Conservation (phyloP, 2,329 filamentous ascomycete genomes). For the Alternaria burnsii region DNA sequence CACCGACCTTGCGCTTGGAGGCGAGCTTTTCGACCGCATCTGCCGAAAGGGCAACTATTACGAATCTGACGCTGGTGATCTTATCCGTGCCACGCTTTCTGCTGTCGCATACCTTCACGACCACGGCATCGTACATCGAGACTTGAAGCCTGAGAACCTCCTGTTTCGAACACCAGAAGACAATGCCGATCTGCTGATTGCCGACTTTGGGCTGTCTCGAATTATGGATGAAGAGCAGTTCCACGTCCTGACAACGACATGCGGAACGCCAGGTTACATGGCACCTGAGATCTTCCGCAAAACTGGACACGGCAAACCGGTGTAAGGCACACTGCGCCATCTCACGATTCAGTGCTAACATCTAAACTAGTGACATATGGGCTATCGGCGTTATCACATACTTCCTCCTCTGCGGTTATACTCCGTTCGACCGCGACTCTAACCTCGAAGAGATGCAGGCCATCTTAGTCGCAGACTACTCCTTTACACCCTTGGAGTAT, state of each 20-base stretch:
- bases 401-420: conserved; percentile 97
- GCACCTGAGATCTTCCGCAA: conserved; percentile 99
- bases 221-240: conserved; percentile 99
- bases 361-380: conserved; percentile 78
- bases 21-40: conserved; percentile 97
- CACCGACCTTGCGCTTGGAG: conserved; percentile 93
- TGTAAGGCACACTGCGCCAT: conserved; percentile 60
- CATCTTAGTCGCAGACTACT: conserved; percentile 95
- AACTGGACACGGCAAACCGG: conserved; percentile 95
- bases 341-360: conserved; percentile 19
- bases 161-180: conserved; percentile 97
- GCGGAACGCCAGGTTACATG: conserved; percentile 98
- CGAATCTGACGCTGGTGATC: conserved; percentile 93
- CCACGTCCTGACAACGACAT: conserved; percentile 96
- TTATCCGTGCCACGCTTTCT: conserved; percentile 92
- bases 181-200: conserved; percentile 95
- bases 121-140: conserved; percentile 97
- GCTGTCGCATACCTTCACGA: conserved; percentile 99
- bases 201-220: conserved; percentile 92
- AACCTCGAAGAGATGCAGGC: conserved; percentile 99
- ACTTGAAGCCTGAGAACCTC: conserved; percentile 96
- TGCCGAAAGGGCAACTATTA: conserved; percentile 99
- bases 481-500: conserved; percentile 92
- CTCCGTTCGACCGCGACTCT: conserved; percentile 94
- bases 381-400: conserved; percentile 98